phyloP scores from a whole-genome alignment of 176 grass and related monocot genomes.

The Luzula sylvatica region DNA sequence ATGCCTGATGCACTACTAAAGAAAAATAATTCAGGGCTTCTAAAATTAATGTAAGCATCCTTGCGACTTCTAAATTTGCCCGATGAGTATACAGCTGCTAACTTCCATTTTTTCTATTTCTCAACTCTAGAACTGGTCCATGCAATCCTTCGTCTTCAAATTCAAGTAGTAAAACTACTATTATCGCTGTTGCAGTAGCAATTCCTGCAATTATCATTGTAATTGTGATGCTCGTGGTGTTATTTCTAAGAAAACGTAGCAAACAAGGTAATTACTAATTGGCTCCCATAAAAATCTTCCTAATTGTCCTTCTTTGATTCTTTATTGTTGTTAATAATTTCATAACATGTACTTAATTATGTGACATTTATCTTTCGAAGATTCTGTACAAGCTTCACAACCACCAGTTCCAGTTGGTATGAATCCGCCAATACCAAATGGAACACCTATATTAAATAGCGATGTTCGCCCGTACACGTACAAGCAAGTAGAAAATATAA shows the following conservation, averaged over 20 bases:
- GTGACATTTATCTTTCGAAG: too few species aligned
- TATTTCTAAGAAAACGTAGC: background rate
- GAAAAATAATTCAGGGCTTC: conserved; percentile 5
- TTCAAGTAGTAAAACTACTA: conserved; percentile 3
- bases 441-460: conserved; percentile 12
- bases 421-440: too few species aligned
- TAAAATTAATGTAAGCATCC: conserved; percentile 27
- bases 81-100: too few species aligned
- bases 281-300: background rate
- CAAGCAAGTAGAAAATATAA: conserved; percentile 24
- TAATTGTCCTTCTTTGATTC: background rate
- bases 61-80: background rate
- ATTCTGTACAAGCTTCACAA: too few species aligned
- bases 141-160: conserved; percentile 1
- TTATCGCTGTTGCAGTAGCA: background rate
- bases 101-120: background rate
- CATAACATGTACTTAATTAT: too few species aligned
- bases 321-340: background rate
- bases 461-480: conserved; percentile 28
- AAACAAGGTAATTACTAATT: background rate
- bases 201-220: background rate
- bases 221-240: background rate
- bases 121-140: conserved; percentile 2
- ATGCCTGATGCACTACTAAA: conserved; percentile 17
- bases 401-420: too few species aligned